A percentile compares a stretch with the other conserved stretches of the same genome.
phyloP scores from a whole-genome alignment of 108 stramenopile genomes.

The Pseudonitzschia multistriata region DNA sequence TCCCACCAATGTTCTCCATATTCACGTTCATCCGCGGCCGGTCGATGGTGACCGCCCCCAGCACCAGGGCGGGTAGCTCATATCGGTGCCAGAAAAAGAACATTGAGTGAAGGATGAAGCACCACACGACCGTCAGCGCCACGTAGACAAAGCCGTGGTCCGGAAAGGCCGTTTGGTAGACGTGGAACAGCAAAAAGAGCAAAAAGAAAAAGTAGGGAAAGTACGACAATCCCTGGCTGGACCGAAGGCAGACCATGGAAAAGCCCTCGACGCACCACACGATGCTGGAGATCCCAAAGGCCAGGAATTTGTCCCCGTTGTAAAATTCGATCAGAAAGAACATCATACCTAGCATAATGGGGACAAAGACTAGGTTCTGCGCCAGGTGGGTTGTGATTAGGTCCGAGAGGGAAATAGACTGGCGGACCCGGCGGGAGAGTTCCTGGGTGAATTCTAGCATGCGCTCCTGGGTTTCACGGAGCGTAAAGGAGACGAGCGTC shows the following conservation, averaged over 20 bases:
- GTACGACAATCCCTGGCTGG: constrained; percentile 65
- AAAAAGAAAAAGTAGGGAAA: constrained; percentile 90
- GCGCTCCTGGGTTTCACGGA: constrained; percentile 95
- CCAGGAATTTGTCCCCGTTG: constrained; percentile 84
- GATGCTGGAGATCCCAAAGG: constrained; percentile 84
- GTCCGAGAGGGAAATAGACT: constrained; percentile 46
- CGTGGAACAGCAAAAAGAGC: constrained; percentile 88
- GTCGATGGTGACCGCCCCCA: constrained; percentile 56
- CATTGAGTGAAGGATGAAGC: constrained; percentile 83
- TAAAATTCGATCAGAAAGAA: constrained; percentile 95
- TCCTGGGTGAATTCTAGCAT: constrained; percentile 93
- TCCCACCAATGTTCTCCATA: background rate
- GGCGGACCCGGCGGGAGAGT: constrained; percentile 63
- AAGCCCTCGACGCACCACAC: constrained; percentile 94
- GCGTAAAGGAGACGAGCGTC: constrained; percentile 84
- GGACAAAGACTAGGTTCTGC: constrained; percentile 89
- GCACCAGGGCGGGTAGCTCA: constrained; percentile 81
- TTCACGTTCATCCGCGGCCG: constrained; percentile 52
- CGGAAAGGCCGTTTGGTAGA: constrained; percentile 92
- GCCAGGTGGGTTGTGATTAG: constrained; percentile 65
- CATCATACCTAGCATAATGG: constrained; percentile 91
- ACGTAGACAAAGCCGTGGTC: constrained; percentile 82
- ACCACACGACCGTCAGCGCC: constrained; percentile 68
- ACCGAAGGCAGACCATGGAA: constrained; percentile 70
- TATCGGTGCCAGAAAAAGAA: constrained; percentile 91